phyloP scores from a whole-genome alignment of 768 basidiomycete genomes.

The Tricholoma matsutake region DNA sequence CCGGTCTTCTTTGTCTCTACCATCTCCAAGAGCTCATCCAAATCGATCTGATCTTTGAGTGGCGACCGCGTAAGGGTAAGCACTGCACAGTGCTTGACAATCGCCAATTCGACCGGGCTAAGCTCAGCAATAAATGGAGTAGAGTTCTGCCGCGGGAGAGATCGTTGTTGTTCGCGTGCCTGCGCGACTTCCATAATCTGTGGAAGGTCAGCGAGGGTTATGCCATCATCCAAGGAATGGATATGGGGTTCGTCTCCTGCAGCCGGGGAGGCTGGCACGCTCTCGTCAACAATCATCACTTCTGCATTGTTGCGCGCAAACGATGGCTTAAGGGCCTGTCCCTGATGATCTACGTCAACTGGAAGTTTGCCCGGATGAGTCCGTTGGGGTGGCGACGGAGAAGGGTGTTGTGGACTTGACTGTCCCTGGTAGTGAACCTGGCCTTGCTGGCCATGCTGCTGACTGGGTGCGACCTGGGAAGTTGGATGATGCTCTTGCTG shows the following conservation, averaged over 20 bases:
- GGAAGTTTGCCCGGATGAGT: slow-evolving; percentile 39
- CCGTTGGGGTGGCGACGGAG: slow-evolving; percentile 26
- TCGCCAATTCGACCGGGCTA: slow-evolving; percentile 78
- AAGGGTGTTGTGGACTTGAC: slow-evolving; percentile 27
- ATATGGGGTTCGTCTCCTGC: slow-evolving; percentile 34
- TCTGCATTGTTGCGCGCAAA: slow-evolving; percentile 80
- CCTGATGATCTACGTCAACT: slow-evolving; percentile 31
- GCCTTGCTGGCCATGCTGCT: slow-evolving; percentile 31
- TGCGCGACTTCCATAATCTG: slow-evolving; percentile 91
- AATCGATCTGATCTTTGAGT: slow-evolving; percentile 76
- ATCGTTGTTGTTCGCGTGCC: slow-evolving; percentile 84
- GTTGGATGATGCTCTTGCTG: slow-evolving; percentile 38
- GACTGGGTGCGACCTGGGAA: slow-evolving; percentile 27
- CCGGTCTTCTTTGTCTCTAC: slow-evolving; percentile 90
- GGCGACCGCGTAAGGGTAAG: slow-evolving; percentile 75
- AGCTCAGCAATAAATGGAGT: slow-evolving; percentile 84
- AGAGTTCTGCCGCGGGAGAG: slow-evolving; percentile 71
- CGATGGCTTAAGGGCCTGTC: slow-evolving; percentile 60
- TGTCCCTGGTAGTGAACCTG: slow-evolving; percentile 35
- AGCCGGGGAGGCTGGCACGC: slow-evolving; percentile 67
- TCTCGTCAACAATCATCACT: slow-evolving; percentile 87
- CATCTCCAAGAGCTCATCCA: slow-evolving; percentile 92
- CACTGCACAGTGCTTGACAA: slow-evolving; percentile 90
- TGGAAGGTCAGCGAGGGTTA: slow-evolving; percentile 93
- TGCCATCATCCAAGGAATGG: slow-evolving; percentile 62